phyloP scores from a whole-genome alignment of 139 green algal genomes.

The Haematococcus sp. region DNA sequence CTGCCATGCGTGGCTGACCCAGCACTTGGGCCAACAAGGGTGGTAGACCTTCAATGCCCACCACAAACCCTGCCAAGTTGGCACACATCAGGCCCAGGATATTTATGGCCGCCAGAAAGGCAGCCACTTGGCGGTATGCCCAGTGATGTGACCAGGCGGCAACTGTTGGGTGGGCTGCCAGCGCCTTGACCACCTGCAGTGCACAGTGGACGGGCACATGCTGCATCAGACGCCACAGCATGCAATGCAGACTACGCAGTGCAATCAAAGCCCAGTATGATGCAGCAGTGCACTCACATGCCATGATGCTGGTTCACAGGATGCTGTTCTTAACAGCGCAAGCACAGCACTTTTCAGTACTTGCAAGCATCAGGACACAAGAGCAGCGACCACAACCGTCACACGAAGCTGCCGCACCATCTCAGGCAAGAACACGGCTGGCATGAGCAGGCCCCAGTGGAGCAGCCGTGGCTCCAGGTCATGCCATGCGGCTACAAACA shows the following conservation, averaged over 20 bases:
- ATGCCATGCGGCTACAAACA: conserved; percentile 95
- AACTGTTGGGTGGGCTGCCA: not conserved
- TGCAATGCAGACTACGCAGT: no score
- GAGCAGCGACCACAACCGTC: not conserved
- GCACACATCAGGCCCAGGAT: conserved; percentile 74
- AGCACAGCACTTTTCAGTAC: no score
- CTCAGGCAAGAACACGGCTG: conserved; percentile 66
- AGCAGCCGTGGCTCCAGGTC: conserved; percentile 83
- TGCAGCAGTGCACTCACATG: no score
- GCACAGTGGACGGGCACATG: no score
- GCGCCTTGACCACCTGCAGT: conserved; percentile 14
- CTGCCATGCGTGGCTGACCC: conserved; percentile 35
- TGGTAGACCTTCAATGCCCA: conserved; percentile 47
- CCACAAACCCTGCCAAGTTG: conserved; percentile 85
- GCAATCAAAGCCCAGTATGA: no score
- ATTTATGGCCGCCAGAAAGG: conserved; percentile 51
- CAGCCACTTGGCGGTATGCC: conserved; percentile 45
- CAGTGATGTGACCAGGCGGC: not conserved
- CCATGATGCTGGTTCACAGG: no score
- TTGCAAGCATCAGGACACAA: no score
- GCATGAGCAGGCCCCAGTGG: conserved; percentile 83
- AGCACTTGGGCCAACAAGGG: conserved; percentile 55
- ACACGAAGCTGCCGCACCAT: conserved; percentile 33
- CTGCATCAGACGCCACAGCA: no score
- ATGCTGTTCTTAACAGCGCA: no score